phyloP scores from a whole-genome alignment of 306 rosid genomes.

The Quercus variabilis region DNA sequence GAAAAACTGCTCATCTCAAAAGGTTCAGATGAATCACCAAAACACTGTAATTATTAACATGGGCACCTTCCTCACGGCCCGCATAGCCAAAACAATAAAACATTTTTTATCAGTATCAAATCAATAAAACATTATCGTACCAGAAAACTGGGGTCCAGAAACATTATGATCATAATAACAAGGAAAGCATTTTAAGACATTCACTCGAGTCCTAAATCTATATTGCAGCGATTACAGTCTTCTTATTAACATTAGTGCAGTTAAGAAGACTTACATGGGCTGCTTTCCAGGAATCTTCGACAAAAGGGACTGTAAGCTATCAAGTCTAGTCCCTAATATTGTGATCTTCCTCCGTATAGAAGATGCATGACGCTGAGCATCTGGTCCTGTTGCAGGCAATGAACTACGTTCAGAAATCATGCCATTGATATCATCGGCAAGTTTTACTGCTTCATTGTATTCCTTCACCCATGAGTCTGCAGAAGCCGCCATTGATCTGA shows the following conservation, averaged over 20 bases:
- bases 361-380: conserved; percentile 84
- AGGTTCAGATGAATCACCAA: neutral
- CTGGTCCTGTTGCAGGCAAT: conserved; percentile 74
- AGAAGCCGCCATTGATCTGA: conserved; percentile 81
- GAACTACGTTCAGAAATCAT: conserved; percentile 86
- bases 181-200: neutral
- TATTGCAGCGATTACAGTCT: neutral
- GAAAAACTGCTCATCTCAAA: neutral
- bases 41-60: neutral
- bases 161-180: neutral
- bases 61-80: neutral
- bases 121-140: neutral
- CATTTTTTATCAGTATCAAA: neutral
- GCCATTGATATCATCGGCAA: conserved; percentile 79
- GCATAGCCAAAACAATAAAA: neutral
- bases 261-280: conserved; percentile 56
- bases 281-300: conserved; percentile 84
- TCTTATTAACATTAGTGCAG: neutral
- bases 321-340: conserved; percentile 93
- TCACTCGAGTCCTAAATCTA: neutral
- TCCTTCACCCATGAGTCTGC: conserved; percentile 95
- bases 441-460: conserved; percentile 84
- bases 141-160: neutral
- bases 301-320: conserved; percentile 80
- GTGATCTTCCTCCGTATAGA: conserved; percentile 95